Evolutionary conservation across 2,329 filamentous ascomycete species (phyloP), one percentile per base, ranked within the genome.

Genomic region (Aspergillus candidus): DNA sequence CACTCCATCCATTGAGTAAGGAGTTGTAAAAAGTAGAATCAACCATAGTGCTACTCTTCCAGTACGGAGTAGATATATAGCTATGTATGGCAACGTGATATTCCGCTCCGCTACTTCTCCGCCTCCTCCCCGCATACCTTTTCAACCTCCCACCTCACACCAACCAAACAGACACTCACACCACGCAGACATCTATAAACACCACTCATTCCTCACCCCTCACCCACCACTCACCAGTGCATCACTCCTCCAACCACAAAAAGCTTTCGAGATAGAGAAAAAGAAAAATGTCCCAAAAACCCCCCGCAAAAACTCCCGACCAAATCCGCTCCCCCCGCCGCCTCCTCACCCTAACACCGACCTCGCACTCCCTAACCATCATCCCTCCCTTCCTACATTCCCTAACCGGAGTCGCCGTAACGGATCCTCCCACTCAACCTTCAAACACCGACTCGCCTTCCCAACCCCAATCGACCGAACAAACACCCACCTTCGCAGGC

Each of bases 261-360:
- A 39, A 14, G 22, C 17, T 6, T n/a, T 10, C 13, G 18, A 12
- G n/a, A 11, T 4, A 36, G 11, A 38, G 38, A 17, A 13, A 34
- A 34, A 37, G 43, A 35, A 27, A 29, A 46, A 15, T 8, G 38
- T 40, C 35, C 35, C 45, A 15, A 29, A 30, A 18, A 31, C 36
- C 46, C n/a, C 12, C 40, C 36, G 33, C 15, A 40, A 33, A 35
- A 41, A 34, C 46, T 40, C 35, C 34, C 35, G 31, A 36, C 35
- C 49, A 43, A 38, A 66, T 70, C 49, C 41, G 56, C 42, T 68
- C 66, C 43, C 63, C 68, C n/a, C 65, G 65, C 42, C 67, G 67
- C 12, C 65, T 71, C 38, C 57, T 71, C 48, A 64, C 70, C 38
- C 61, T 71, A 39, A 59, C 67, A 5, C 66, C 68, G 13, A 55